Evolutionary conservation across 2,329 filamentous ascomycete species (phyloP), one percentile per base, ranked within the genome.

Genomic region (Dactylellina sp.): DNA sequence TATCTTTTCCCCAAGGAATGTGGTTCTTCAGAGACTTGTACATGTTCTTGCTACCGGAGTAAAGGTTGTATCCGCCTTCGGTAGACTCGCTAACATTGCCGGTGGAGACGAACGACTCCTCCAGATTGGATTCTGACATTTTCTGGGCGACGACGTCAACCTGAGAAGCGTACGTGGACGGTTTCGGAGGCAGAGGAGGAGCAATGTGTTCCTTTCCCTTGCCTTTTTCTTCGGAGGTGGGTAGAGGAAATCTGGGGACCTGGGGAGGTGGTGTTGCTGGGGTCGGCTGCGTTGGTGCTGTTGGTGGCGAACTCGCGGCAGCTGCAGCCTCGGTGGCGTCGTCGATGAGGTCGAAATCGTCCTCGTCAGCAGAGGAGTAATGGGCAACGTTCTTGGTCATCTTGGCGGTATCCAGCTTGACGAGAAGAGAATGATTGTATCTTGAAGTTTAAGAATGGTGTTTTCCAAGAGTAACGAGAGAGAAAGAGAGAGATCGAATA

Each of bases 341-440:
- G 49, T 74, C 56, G 55, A 74, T 57, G 47, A 74, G 39, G 47
- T 74, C 70, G 37, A 66, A 74, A 32, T 65, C 70, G 37, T 74
- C 70, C 14, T 74, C 70, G 49, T 74, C 68, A 35, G 20, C 68
- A 35, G 28, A n/a, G 53, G 52, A 32, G 39, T 64, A 55, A 37
- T 56, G 55, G 3, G 35, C n/a, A 2, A 32, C 39, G 56, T 70
- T 70, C 56, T 56, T 70, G 14, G 70, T 74, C 70, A 74, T 74
- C 25, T 66, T 66, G 39, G 42, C 28, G 28, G 28, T 32, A 32
- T 32, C 28, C 9, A 32, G n/a, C n/a, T n/a, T n/a, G n/a, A n/a
- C n/a, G n/a, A n/a, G n/a, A n/a, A n/a, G n/a, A n/a, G 28, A 32
- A 49, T 53, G 44, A 32, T 50, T n/a, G 39, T 35, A 57, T 16